A percentile compares a stretch with the other conserved stretches of the same genome.
phyloP scores from a whole-genome alignment of 345 rosid genomes.

The Schrenkiella parvula region DNA sequence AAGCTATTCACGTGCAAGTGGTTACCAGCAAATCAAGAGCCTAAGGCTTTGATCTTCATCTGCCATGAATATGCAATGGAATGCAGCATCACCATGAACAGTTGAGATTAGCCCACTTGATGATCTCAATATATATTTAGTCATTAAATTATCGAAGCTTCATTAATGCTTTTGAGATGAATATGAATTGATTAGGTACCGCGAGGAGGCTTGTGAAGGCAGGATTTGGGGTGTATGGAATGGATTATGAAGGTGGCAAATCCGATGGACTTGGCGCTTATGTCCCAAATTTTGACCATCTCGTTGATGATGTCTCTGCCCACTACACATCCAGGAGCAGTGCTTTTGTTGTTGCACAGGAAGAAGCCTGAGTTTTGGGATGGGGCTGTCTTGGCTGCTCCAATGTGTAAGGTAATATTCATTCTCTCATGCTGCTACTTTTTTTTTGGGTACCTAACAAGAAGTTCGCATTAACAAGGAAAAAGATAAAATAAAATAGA shows the following conservation, averaged over 20 bases:
- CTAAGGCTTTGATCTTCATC: slow-evolving; percentile 64
- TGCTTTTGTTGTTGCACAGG: slow-evolving; percentile 56
- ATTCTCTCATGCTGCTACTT: not conserved
- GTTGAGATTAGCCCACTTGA: slow-evolving; percentile 37
- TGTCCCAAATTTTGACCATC: slow-evolving; percentile 46
- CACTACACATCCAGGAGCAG: slow-evolving; percentile 67
- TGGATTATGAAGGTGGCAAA: slow-evolving; percentile 93
- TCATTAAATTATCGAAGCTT: not conserved
- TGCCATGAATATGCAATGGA: slow-evolving; percentile 99
- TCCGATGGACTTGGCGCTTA: slow-evolving; percentile 59
- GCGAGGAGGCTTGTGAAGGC: slow-evolving; percentile 61
- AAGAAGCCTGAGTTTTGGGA: slow-evolving; percentile 70
- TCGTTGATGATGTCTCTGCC: slow-evolving; percentile 60
- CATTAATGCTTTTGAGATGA: not conserved
- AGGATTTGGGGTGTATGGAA: slow-evolving; percentile 72
- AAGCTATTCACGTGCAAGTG: slow-evolving; percentile 81
- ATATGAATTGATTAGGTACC: slow-evolving; percentile 45
- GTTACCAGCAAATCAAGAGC: slow-evolving; percentile 53
- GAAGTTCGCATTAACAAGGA: not conserved
- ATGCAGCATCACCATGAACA: slow-evolving; percentile 90
- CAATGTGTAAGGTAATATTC: slow-evolving; percentile 76
- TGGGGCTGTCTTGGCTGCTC: slow-evolving; percentile 80
- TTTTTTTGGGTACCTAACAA: not conserved
- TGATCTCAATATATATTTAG: not conserved
- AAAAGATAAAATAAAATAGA: not conserved